Conservation (phyloP, 179 eudicot genomes). For the Patellifolia procumbens region DNA sequence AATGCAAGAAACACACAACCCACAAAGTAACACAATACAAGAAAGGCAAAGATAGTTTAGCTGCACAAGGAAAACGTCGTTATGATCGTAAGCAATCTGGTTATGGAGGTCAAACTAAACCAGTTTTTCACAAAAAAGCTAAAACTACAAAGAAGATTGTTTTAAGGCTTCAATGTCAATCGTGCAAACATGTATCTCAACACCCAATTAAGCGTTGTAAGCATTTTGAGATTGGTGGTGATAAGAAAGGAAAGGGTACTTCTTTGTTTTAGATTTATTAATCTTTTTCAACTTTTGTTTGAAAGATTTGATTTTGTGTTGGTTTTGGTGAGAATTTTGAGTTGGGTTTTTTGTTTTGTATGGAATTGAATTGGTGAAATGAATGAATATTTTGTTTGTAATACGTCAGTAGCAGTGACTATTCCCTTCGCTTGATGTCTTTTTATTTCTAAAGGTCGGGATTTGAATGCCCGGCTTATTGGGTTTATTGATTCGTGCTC, state of each 20-base stretch:
- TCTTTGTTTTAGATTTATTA: background rate
- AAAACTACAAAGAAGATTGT: slow-evolving; percentile 20
- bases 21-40: slow-evolving; percentile 20
- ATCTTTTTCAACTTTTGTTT: background rate
- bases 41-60: slow-evolving; percentile 14
- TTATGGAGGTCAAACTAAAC: slow-evolving; percentile 22
- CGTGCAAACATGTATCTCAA: slow-evolving; percentile 14
- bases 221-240: slow-evolving; percentile 20
- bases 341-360: background rate
- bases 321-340: background rate
- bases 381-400: background rate
- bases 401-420: too few relatives aligned
- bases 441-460: too few relatives aligned
- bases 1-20: slow-evolving; percentile 17
- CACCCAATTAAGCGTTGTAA: slow-evolving; percentile 20
- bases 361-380: background rate
- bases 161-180: slow-evolving; percentile 16
- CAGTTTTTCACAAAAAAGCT: slow-evolving; percentile 13
- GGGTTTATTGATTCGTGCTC: too few relatives aligned
- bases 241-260: slow-evolving; percentile 22
- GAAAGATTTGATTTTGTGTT: background rate
- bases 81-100: slow-evolving; percentile 20
- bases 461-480: too few relatives aligned
- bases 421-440: too few relatives aligned
- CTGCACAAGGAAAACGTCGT: slow-evolving; percentile 18